These are phyloP conservation scores for Fraxinus anomala DNA, from an alignment of 257 asterid genomes.

Conservation along the genomic window DNA sequence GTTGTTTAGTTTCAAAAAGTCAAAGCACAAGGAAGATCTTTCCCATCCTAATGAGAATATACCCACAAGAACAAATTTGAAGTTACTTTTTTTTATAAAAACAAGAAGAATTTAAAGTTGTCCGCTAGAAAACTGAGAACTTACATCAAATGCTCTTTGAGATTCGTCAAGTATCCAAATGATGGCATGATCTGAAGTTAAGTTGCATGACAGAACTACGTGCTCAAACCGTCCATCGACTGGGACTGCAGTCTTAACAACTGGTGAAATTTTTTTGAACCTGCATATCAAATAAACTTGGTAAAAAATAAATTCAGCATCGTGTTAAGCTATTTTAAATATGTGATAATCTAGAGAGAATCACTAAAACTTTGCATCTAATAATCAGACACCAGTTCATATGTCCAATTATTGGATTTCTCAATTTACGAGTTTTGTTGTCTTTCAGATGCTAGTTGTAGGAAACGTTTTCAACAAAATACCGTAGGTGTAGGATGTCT, in stretches of 20 bases:
- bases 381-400: too few species aligned
- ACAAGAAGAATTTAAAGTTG: not conserved
- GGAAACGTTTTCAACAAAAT: too few species aligned
- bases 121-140: conserved; percentile 33
- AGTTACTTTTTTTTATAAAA: not conserved
- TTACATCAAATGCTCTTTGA: conserved; percentile 68
- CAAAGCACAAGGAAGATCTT: not conserved
- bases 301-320: not conserved
- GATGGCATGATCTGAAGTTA: conserved; percentile 81
- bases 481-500: too few species aligned
- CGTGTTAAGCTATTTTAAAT: too few species aligned
- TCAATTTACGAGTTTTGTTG: not conserved
- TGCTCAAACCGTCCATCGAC: conserved; percentile 98
- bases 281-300: conserved; percentile 42
- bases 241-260: conserved; percentile 88
- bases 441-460: not conserved
- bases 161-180: conserved; percentile 76
- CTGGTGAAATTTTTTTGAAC: conserved; percentile 64
- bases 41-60: not conserved
- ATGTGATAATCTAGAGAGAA: too few species aligned
- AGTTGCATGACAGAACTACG: conserved; percentile 87
- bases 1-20: not conserved
- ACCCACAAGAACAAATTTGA: not conserved
- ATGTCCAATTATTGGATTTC: not conserved
- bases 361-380: too few species aligned